Evolutionary conservation across 805 yeast species (phyloP), one percentile per base, ranked within the genome.

Genomic region (Torulaspora maleeae): DNA sequence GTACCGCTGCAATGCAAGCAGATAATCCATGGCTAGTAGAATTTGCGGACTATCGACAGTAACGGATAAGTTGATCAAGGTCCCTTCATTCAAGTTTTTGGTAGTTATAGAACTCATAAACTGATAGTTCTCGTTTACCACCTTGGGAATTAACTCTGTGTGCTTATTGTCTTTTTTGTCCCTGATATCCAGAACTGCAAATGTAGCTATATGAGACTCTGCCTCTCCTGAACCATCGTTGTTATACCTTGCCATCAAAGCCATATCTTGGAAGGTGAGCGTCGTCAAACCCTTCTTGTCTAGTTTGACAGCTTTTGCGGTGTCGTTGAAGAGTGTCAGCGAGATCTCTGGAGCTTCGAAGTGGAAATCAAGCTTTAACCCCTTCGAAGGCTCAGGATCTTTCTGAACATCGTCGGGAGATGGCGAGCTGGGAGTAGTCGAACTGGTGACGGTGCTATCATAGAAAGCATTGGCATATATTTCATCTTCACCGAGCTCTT

Each of bases 21-120:
- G 58, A 63, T 87, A 90, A 59, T 90, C 98, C 53, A 93, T 68
- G 0, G 97, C 96, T 24, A 93, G 62, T 39, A 93, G 80, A 9
- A 84, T 75, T 46, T 77, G 78, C 0, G 97, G 97, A 50, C 83
- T 84, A 48, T 87, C 95, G 9, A 91, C 75, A 0, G 88, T 79
- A 4, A 84, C 59, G 57, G 81, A 74, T 2, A 77, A 60, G 16
- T 78, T 75, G 4, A 78, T 71, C 29, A 73, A 65, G 42, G 74
- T 72, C n/a, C 66, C 62, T 0, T 55, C 52, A 2, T 60, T 65
- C 2, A 63, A 58, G 1, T 76, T 78, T 41, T 67, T 72, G 0
- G 81, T 71, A 0, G 66, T 54, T 0, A 77, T 70, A 15, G 72
- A 70, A 1, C 85, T 79, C 68, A 77, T 70, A 50, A 93, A 82